Evolutionary conservation across 225 moss, liverwort and hornwort genomes (phyloP).

Genomic region (Physcomitrium patens): DNA sequence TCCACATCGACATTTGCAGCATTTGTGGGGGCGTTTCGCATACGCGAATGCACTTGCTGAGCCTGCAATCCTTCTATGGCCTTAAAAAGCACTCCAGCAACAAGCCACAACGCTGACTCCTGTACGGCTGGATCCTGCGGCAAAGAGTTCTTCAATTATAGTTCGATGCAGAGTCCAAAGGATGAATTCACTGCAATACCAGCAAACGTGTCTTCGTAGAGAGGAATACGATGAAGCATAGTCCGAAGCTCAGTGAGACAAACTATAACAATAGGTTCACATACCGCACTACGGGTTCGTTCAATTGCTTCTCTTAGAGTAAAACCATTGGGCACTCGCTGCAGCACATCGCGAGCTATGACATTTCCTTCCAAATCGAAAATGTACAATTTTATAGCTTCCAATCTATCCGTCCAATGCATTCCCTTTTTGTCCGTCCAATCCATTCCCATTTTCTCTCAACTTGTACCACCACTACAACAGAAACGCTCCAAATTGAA

Average conservation of each 20-base stretch:
- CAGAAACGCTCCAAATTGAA: neutral
- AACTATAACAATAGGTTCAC: neutral
- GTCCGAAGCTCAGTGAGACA: neutral
- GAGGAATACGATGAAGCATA: neutral
- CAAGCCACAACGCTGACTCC: conserved; percentile 42
- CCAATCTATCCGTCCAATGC: conserved; percentile 39
- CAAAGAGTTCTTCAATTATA: neutral
- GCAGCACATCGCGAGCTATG: conserved; percentile 18
- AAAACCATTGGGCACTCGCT: conserved; percentile 34
- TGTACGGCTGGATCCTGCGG: conserved; percentile 38
- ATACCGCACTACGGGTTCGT: conserved; percentile 32
- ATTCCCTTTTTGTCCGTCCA: no score
- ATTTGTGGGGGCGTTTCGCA: neutral
- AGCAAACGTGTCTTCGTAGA: neutral
- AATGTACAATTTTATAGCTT: conserved; percentile 33
- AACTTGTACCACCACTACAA: neutral
- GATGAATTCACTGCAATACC: neutral
- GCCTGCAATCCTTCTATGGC: conserved; percentile 38
- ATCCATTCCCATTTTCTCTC: conserved; percentile 39
- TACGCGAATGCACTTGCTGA: neutral
- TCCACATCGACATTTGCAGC: conserved; percentile 30
- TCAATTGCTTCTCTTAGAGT: conserved; percentile 41
- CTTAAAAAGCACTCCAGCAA: conserved; percentile 47
- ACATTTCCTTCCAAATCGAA: conserved; percentile 45
- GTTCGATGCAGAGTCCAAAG: neutral